Evolutionary conservation across 2,329 filamentous ascomycete species (phyloP).

Genomic region (Ophiocordyceps camponoti-floridani): DNA sequence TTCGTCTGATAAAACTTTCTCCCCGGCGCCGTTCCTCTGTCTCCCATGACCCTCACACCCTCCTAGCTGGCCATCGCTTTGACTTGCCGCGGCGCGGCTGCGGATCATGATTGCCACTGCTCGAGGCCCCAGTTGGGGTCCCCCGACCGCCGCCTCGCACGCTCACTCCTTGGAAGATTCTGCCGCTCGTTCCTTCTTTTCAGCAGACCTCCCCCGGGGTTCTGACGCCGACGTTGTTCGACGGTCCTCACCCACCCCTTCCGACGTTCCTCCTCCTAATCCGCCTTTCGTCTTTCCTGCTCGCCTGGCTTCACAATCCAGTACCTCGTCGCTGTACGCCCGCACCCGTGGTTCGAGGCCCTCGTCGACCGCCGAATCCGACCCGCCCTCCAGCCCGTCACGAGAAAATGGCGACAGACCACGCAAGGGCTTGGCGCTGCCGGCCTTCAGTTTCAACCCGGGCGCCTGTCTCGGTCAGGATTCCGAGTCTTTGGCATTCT

Average conservation of each 20-base stretch:
- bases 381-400: conserved; percentile 11
- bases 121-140: conserved; percentile 17
- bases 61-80: conserved; percentile 22
- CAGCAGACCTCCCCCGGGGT: conserved; percentile 5
- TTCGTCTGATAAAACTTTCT: neutral
- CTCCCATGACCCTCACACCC: conserved; percentile 21
- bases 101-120: conserved; percentile 23
- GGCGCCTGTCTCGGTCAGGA: conserved; percentile 18
- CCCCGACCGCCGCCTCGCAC: conserved; percentile 11
- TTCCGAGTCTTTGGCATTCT: conserved; percentile 16
- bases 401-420: conserved; percentile 11
- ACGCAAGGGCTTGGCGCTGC: conserved; percentile 23
- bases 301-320: conserved; percentile 23
- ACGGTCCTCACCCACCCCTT: conserved; percentile 2
- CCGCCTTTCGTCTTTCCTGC: conserved; percentile 48
- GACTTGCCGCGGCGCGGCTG: conserved; percentile 30
- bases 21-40: neutral
- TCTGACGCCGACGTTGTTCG: neutral
- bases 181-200: conserved; percentile 5
- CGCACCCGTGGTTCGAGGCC: conserved; percentile 31
- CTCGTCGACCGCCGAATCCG: conserved; percentile 32
- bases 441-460: conserved; percentile 39
- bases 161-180: conserved; percentile 9
- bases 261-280: conserved; percentile 31
- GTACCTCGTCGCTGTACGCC: conserved; percentile 28